Conservation (phyloP, 1,284 basidiomycete species). For the Ganoderma lingzhi region DNA sequence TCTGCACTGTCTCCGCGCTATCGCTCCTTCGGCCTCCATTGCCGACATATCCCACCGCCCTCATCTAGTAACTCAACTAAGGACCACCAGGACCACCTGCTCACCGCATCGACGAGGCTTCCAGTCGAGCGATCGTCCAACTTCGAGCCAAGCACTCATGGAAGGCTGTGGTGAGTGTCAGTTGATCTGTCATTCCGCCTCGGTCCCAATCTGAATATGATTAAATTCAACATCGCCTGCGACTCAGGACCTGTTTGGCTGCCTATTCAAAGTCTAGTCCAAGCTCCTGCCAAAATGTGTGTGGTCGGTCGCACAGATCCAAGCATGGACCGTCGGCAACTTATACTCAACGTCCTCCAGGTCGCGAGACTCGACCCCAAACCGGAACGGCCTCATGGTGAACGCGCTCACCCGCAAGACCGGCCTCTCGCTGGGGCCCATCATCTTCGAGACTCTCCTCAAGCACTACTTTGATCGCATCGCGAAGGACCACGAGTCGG, state of each 20-base stretch:
- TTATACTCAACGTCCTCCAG: not conserved
- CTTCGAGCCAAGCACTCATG: not conserved
- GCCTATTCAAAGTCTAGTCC: slow-evolving; percentile 3
- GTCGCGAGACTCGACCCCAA: not conserved
- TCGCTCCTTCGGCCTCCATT: not conserved
- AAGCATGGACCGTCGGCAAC: not conserved
- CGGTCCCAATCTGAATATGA: not conserved
- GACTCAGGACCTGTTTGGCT: not conserved
- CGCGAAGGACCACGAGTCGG: slow-evolving; percentile 51
- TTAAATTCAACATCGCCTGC: not conserved
- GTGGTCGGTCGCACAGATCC: not conserved
- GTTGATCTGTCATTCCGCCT: slow-evolving; percentile 9
- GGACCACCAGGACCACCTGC: not conserved
- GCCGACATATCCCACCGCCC: not conserved
- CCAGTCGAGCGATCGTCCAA: not conserved
- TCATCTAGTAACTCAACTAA: not conserved
- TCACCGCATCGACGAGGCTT: not conserved
- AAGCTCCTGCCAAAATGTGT: not conserved
- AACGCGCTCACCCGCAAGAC: slow-evolving; percentile 68
- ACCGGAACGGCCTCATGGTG: slow-evolving; percentile 33
- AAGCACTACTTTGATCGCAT: slow-evolving; percentile 83
- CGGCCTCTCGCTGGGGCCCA: slow-evolving; percentile 73
- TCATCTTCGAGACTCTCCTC: slow-evolving; percentile 81
- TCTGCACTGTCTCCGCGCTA: not conserved
- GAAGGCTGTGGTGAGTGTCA: slow-evolving; percentile 10